Percentiles rank a stretch among this genome's conserved stretches.
phyloP scores from a whole-genome alignment of 2,329 filamentous ascomycete genomes.

The Keithomyces neogunnii region DNA sequence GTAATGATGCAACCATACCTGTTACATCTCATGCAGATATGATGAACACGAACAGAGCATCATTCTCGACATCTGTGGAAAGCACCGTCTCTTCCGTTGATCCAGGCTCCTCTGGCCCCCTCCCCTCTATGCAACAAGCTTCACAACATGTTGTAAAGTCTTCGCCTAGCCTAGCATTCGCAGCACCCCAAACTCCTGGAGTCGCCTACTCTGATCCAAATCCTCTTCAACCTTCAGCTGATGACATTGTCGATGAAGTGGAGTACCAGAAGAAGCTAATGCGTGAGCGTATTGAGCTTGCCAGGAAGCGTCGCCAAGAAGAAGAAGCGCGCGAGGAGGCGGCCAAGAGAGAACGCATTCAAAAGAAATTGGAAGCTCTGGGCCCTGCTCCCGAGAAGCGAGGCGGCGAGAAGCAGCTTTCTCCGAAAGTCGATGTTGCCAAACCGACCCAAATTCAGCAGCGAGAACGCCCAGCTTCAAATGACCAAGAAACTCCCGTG shows the following conservation, averaged over 20 bases:
- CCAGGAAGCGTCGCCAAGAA: slow-evolving; percentile 58
- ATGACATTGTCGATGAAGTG: slow-evolving; percentile 43
- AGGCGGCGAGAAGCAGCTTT: slow-evolving; percentile 42
- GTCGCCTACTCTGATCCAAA: slow-evolving; percentile 20
- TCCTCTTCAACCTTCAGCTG: slow-evolving; percentile 21
- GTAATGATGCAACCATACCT: slow-evolving; percentile 24
- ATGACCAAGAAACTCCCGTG: slow-evolving; percentile 9
- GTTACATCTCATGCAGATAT: slow-evolving; percentile 32
- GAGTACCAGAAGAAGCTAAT: slow-evolving; percentile 64
- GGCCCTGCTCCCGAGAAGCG: slow-evolving; percentile 56
- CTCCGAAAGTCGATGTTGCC: slow-evolving; percentile 31
- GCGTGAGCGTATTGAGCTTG: slow-evolving; percentile 60
- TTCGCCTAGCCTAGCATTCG: slow-evolving; percentile 35
- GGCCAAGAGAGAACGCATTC: slow-evolving; percentile 61
- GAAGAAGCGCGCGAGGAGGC: slow-evolving; percentile 65
- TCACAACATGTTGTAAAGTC: slow-evolving; percentile 22
- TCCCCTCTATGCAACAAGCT: slow-evolving; percentile 18
- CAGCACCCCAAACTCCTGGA: slow-evolving; percentile 26
- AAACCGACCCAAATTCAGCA: slow-evolving; percentile 27
- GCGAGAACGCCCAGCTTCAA: slow-evolving; percentile 15
- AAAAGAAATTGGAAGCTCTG: slow-evolving; percentile 62
- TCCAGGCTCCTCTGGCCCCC: slow-evolving; percentile 8
- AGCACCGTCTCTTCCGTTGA: slow-evolving; percentile 37
- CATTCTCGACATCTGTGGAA: slow-evolving; percentile 41
- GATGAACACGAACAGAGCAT: slow-evolving; percentile 36